Percentiles rank a stretch among this genome's conserved stretches.
Conservation (phyloP, 257 asterid genomes). For the Eustoma russellianum region DNA sequence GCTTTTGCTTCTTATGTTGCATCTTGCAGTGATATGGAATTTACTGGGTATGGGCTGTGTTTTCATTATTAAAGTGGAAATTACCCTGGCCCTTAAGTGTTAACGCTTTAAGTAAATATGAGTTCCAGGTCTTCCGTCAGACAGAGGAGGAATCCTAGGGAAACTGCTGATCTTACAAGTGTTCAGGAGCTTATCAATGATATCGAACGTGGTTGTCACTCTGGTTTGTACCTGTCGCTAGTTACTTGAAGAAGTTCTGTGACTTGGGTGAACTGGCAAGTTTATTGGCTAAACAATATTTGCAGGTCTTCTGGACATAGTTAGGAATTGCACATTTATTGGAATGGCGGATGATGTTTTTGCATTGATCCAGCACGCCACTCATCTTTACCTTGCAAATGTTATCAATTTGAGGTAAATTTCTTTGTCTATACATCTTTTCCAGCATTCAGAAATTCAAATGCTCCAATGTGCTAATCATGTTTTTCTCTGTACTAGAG, state of each 20-base stretch:
- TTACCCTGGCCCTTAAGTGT: background rate
- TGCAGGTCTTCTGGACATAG: conserved; percentile 72
- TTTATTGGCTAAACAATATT: conserved; percentile 2
- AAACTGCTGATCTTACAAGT: conserved; percentile 90
- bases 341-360: conserved; percentile 95
- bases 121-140: conserved; percentile 64
- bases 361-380: conserved; percentile 76
- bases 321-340: conserved; percentile 71
- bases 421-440: conserved; percentile 1
- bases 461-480: background rate
- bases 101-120: conserved; percentile 4
- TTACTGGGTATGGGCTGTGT: too few relatives aligned
- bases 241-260: background rate
- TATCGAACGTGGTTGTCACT: conserved; percentile 59
- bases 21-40: too few relatives aligned
- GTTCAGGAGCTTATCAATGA: conserved; percentile 71
- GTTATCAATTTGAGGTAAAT: conserved; percentile 78
- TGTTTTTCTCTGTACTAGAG: background rate
- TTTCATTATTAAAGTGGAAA: too few relatives aligned
- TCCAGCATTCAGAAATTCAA: background rate
- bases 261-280: conserved; percentile 3
- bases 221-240: conserved; percentile 31
- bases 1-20: too few relatives aligned
- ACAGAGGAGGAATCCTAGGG: conserved; percentile 83
- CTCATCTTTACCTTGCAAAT: conserved; percentile 86